Evolutionary conservation across 305 asterid genomes (phyloP), one percentile per base, ranked within the genome.

Genomic region (Plantago lanceolata): DNA sequence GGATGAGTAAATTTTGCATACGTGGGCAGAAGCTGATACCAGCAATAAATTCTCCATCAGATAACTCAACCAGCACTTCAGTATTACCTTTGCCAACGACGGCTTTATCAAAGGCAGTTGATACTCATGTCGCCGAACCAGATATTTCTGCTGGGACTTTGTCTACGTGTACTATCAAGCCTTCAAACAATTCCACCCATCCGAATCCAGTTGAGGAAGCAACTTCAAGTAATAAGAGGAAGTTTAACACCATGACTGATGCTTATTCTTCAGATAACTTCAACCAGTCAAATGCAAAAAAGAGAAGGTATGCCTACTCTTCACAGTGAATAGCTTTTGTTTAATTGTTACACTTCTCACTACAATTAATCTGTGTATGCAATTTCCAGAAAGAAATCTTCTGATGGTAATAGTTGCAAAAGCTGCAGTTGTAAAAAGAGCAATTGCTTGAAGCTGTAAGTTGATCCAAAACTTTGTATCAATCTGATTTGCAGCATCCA

Each of bases 381-480:
- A 19, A 31, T 56, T 67, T 69, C 26, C 86, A 89, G 95, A 77
- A 83, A 73, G 70, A 80, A 72, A 67, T 68, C 74, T 64, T 67
- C 31, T 67, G 87, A 65, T 55, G 72, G 75, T 48, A 76, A 74
- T 70, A 86, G 85, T 72, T 78, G 91, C 78, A 82, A 83, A 65
- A 84, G 84, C 59, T 89, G 97, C 86, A 85, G 85, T 63, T 89
- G 97, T 78, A 89, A 79, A 76, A 87, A 80, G 82, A 81, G 87
- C 62, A 76, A 72, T 69, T 90, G 97, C 84, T 75, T 90, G 76
- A 87, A 90, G 82, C 86, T 90, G 97, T 87, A 81, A 83, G 94
- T 58, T 16, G 40, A 57, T 72, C 50, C 28, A 64, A 40, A 44
- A 48, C 50, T 57, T 69, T 57, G n/a, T 31, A 48, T 53, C 26